Evolutionary conservation across 1,284 basidiomycete genomes (phyloP).

Genomic region (Trametes sp.): DNA sequence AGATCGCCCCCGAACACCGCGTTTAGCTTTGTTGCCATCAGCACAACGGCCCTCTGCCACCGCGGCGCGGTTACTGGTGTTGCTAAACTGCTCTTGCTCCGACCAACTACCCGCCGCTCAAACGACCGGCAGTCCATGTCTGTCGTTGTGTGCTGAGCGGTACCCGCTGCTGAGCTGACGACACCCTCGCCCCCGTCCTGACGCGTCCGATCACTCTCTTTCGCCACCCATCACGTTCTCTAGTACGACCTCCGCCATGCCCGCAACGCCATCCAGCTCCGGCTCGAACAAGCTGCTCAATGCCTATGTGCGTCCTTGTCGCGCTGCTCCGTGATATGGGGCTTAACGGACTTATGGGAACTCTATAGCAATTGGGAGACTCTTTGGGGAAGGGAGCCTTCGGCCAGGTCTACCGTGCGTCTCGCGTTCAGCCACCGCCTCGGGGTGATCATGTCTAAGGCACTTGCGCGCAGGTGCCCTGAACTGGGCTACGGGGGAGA

Average conservation of each 20-base stretch:
- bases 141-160: slow-evolving; percentile 27
- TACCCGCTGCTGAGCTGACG: slow-evolving; percentile 22
- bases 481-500: slow-evolving; percentile 97
- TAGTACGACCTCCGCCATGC: slow-evolving; percentile 28
- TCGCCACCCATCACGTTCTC: slow-evolving; percentile 24
- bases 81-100: slow-evolving; percentile 24
- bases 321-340: background rate
- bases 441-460: slow-evolving; percentile 10
- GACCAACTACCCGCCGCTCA: slow-evolving; percentile 23
- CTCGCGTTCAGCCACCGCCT: slow-evolving; percentile 3
- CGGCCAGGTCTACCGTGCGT: slow-evolving; percentile 92
- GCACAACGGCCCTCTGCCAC: slow-evolving; percentile 20
- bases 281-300: slow-evolving; percentile 45
- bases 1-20: slow-evolving; percentile 16
- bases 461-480: slow-evolving; percentile 70
- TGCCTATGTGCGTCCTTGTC: slow-evolving; percentile 43
- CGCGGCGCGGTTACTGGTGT: slow-evolving; percentile 11
- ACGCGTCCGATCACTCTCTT: slow-evolving; percentile 27
- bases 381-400: slow-evolving; percentile 95
- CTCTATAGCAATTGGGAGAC: slow-evolving; percentile 89
- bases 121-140: slow-evolving; percentile 30
- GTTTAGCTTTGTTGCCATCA: slow-evolving; percentile 21
- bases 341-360: background rate
- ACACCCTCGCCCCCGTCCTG: slow-evolving; percentile 15
- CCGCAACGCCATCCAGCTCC: slow-evolving; percentile 34